Conservation (phyloP, 306 rosid genomes). For the Casuarina glauca region DNA sequence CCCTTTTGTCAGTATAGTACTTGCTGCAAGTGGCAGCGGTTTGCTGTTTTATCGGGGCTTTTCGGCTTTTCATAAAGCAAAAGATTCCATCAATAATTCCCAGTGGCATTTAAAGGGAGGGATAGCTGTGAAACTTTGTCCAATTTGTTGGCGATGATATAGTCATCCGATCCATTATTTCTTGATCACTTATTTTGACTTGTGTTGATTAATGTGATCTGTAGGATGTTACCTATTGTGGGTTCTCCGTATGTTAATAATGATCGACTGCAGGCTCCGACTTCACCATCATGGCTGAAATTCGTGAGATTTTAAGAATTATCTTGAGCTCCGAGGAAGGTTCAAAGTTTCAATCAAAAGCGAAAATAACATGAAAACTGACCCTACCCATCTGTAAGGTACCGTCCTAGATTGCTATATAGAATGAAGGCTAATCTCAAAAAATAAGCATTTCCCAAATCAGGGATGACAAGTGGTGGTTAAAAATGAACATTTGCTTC, state of each 20-base stretch:
- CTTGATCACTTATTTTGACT: neutral
- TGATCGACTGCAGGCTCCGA: neutral
- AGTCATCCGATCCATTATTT: neutral
- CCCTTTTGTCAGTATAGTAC: constrained; percentile 28
- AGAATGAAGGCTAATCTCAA: too few species aligned
- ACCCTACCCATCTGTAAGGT: too few species aligned
- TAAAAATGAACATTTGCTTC: neutral
- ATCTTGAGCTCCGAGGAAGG: too few species aligned
- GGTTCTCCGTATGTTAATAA: neutral
- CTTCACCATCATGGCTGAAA: neutral
- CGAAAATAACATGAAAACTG: too few species aligned
- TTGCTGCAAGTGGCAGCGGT: constrained; percentile 40
- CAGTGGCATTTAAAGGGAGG: constrained; percentile 25
- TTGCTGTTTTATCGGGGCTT: constrained; percentile 27
- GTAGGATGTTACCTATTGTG: neutral
- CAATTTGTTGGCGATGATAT: neutral
- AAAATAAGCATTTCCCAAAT: neutral
- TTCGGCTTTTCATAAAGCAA: constrained; percentile 19
- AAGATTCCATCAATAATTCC: constrained; percentile 36
- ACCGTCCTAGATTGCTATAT: too few species aligned
- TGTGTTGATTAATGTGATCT: neutral
- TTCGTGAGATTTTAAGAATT: too few species aligned
- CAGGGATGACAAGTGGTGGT: neutral
- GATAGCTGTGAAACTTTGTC: constrained; percentile 4
- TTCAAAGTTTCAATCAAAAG: too few species aligned